Conservation (phyloP, 192 early-diverging fungal genomes). For the Coemansia sp. region DNA sequence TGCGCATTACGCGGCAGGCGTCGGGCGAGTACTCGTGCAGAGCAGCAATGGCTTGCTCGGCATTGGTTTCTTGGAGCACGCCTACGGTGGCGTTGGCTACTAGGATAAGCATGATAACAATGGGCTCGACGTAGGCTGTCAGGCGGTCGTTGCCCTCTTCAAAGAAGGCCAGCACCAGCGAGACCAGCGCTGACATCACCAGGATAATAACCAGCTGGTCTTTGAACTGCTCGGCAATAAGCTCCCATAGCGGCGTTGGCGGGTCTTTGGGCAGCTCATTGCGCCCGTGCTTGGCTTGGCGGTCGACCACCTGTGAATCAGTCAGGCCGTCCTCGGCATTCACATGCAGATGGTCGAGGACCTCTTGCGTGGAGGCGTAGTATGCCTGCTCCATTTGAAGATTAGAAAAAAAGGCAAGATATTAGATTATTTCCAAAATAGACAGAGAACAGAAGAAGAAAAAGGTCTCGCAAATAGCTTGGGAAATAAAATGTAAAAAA, state of each 20-base stretch:
- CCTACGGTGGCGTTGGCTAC: slow-evolving; percentile 98
- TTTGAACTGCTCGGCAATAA: slow-evolving; percentile 96
- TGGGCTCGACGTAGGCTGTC: slow-evolving; percentile 96
- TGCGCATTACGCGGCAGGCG: slow-evolving; percentile 87
- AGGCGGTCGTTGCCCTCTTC: slow-evolving; percentile 70
- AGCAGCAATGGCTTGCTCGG: slow-evolving; percentile 97
- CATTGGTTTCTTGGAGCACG: slow-evolving; percentile 93
- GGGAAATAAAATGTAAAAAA: background rate
- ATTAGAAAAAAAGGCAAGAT: background rate
- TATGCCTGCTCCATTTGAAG: slow-evolving; percentile 63
- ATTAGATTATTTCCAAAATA: background rate
- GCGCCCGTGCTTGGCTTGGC: slow-evolving; percentile 67
- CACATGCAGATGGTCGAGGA: slow-evolving; percentile 70
- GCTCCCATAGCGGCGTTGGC: slow-evolving; percentile 85
- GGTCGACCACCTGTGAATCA: slow-evolving; percentile 60
- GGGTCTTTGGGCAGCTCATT: slow-evolving; percentile 94
- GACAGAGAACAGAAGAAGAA: background rate
- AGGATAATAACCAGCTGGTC: slow-evolving; percentile 98
- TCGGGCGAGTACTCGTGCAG: slow-evolving; percentile 95
- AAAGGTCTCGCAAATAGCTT: background rate
- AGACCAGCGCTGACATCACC: slow-evolving; percentile 84
- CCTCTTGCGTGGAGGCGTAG: slow-evolving; percentile 62
- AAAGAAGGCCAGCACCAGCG: slow-evolving; percentile 88
- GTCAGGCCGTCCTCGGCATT: slow-evolving; percentile 67
- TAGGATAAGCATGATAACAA: slow-evolving; percentile 96